A percentile compares a stretch with the other conserved stretches of the same genome.
phyloP scores from a whole-genome alignment of 345 rosid species.

The Lepidium sativum region DNA sequence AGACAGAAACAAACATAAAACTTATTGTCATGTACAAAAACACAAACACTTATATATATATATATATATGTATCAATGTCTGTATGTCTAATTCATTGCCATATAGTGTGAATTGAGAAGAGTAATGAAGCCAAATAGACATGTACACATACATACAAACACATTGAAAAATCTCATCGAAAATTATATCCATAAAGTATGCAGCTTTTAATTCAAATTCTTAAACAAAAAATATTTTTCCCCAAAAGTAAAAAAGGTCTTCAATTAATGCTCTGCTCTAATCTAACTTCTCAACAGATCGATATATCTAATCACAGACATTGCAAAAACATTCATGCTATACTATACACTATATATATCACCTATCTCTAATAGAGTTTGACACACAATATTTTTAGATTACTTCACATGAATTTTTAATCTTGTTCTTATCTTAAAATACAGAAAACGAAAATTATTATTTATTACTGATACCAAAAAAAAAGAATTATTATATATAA shows the following conservation, averaged over 20 bases:
- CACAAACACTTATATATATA: no score
- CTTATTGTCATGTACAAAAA: background rate
- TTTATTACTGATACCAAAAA: no score
- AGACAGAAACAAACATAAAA: conserved; percentile 20
- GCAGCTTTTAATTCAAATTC: conserved; percentile 11
- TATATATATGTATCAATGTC: no score
- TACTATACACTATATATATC: background rate
- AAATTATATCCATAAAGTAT: conserved; percentile 15
- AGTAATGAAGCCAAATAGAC: conserved; percentile 28
- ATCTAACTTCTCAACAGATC: conserved; percentile 8
- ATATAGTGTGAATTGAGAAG: conserved; percentile 4
- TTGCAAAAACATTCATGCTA: conserved; percentile 13
- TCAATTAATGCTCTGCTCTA: conserved; percentile 23
- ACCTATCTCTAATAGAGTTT: background rate
- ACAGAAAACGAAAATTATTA: no score
- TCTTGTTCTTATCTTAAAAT: background rate
- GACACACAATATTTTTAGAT: background rate
- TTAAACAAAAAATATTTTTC: background rate
- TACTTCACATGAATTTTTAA: background rate
- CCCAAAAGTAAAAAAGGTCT: conserved; percentile 9
- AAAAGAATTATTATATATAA: no score
- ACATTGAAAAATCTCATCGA: conserved; percentile 11
- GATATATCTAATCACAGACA: conserved; percentile 7
- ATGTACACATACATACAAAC: conserved; percentile 27
- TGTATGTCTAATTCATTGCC: no score